These are phyloP conservation scores for Penicillium sp. DNA, from an alignment of 2,329 filamentous ascomycete genomes.

Conservation along the genomic window DNA sequence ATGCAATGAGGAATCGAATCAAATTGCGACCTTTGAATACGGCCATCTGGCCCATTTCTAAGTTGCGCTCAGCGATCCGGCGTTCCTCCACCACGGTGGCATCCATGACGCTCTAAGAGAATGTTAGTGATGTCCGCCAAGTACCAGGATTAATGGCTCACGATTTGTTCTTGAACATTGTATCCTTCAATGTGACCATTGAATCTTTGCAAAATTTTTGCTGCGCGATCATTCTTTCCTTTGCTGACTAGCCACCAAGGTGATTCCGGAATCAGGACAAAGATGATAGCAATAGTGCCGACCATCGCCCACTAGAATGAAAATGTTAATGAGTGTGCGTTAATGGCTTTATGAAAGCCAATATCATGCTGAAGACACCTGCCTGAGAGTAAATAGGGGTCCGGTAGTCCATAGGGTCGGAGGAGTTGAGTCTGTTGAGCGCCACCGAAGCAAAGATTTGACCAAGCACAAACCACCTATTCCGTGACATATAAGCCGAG, in stretches of 20 bases:
- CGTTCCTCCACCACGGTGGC: slow-evolving; percentile 37
- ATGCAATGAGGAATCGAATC: slow-evolving; percentile 39
- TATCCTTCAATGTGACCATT: slow-evolving; percentile 35
- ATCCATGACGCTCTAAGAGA: slow-evolving; percentile 34
- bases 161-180: slow-evolving; percentile 35
- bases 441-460: slow-evolving; percentile 47
- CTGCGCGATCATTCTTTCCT: slow-evolving; percentile 33
- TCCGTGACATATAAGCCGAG: not conserved
- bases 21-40: slow-evolving; percentile 42
- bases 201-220: slow-evolving; percentile 27
- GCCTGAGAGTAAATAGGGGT: slow-evolving; percentile 45
- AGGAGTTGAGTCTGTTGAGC: slow-evolving; percentile 36
- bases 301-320: slow-evolving; percentile 45
- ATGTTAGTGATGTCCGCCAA: not conserved
- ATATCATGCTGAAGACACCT: no score
- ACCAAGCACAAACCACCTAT: slow-evolving; percentile 46
- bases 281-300: slow-evolving; percentile 43
- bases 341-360: no score
- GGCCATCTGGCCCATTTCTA: slow-evolving; percentile 30
- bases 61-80: slow-evolving; percentile 28
- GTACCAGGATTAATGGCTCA: slow-evolving; percentile 3
- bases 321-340: not conserved
- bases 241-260: slow-evolving; percentile 43
- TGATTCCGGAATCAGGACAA: slow-evolving; percentile 35
- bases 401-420: slow-evolving; percentile 36